A percentile compares a stretch with the other conserved stretches of the same genome.
Evolutionary conservation across 140 eudicot genomes (phyloP).

Genomic region (Oenanthe javanica): DNA sequence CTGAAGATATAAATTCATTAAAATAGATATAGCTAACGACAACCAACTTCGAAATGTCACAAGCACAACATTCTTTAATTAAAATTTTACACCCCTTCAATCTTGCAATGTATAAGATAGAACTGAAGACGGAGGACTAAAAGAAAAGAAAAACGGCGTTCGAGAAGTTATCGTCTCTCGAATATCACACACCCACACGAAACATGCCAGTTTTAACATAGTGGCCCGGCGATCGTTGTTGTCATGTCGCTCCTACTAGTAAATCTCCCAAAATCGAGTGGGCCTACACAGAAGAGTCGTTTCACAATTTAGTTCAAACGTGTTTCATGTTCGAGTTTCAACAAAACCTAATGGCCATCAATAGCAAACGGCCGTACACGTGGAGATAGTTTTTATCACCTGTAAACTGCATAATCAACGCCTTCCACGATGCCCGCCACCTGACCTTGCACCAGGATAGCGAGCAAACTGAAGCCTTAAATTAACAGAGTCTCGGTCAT

Average conservation of each 20-base stretch:
- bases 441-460: slow-evolving; percentile 86
- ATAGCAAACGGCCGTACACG: slow-evolving; percentile 38
- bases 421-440: slow-evolving; percentile 80
- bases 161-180: slow-evolving; percentile 19
- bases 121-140: neutral
- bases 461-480: slow-evolving; percentile 92
- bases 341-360: slow-evolving; percentile 25
- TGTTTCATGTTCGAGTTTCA: slow-evolving; percentile 18
- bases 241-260: slow-evolving; percentile 20
- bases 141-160: neutral
- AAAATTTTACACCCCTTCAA: slow-evolving; percentile 1
- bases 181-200: slow-evolving; percentile 28
- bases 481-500: slow-evolving; percentile 66
- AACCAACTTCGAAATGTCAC: neutral
- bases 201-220: slow-evolving; percentile 34
- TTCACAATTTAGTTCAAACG: slow-evolving; percentile 36
- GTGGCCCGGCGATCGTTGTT: slow-evolving; percentile 19
- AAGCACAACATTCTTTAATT: neutral
- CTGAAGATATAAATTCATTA: neutral
- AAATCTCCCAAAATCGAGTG: slow-evolving; percentile 26
- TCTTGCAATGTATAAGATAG: neutral
- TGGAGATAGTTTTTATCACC: slow-evolving; percentile 54
- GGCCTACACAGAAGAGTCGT: slow-evolving; percentile 69
- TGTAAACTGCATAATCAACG: slow-evolving; percentile 53
- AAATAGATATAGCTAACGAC: slow-evolving; percentile 1